A percentile compares a stretch with the other conserved stretches of the same genome.
phyloP scores from a whole-genome alignment of 257 asterid species.

The Capsicum rhomboideum region DNA sequence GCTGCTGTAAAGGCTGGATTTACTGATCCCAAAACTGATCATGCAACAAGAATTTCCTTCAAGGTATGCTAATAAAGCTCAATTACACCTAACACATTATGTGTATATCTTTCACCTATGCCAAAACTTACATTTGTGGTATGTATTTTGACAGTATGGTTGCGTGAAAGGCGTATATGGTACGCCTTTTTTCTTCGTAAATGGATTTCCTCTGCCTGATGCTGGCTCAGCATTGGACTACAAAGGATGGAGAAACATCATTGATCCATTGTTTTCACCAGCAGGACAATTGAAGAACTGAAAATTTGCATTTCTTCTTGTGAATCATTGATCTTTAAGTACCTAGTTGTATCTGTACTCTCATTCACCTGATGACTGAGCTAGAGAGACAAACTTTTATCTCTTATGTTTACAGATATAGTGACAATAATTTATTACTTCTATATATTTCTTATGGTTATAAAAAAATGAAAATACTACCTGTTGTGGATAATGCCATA shows the following conservation, averaged over 20 bases:
- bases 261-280: slow-evolving; percentile 41
- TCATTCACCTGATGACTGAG: neutral
- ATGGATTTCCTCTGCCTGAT: slow-evolving; percentile 78
- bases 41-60: slow-evolving; percentile 61
- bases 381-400: neutral
- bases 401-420: neutral
- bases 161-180: slow-evolving; percentile 78
- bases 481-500: too few species aligned
- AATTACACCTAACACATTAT: neutral
- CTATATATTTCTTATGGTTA: too few species aligned
- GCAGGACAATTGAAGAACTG: neutral
- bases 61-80: slow-evolving; percentile 39
- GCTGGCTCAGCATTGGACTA: slow-evolving; percentile 46
- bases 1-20: slow-evolving; percentile 50
- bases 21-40: slow-evolving; percentile 42
- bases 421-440: too few species aligned
- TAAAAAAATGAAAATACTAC: too few species aligned
- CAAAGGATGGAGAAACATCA: slow-evolving; percentile 41
- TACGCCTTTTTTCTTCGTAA: slow-evolving; percentile 79
- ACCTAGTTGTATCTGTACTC: neutral
- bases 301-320: neutral
- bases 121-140: neutral
- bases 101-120: neutral
- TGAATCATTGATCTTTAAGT: neutral
- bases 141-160: slow-evolving; percentile 48